Conservation (phyloP, 192 early-diverging fungal species). For the Gryganskiella cystojenkinii region DNA sequence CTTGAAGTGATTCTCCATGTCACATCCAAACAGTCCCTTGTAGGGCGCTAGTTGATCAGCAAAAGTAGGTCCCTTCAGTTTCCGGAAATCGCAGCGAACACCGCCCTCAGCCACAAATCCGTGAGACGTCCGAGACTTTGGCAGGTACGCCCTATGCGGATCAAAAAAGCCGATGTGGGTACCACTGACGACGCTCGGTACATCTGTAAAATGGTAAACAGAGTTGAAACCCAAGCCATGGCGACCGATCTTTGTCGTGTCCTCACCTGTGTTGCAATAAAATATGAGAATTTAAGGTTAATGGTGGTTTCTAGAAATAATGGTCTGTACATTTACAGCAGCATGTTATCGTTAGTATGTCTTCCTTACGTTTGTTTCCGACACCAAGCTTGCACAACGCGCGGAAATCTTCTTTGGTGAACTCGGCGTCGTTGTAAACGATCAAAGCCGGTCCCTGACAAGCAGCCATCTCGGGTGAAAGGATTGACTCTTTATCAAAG, state of each 20-base stretch:
- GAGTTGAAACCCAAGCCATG: slow-evolving; percentile 26
- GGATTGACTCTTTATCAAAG: background rate
- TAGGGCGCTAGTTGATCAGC: slow-evolving; percentile 23
- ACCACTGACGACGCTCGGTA: slow-evolving; percentile 28
- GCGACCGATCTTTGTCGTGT: slow-evolving; percentile 4
- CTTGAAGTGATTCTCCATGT: slow-evolving; percentile 5
- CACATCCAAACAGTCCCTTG: slow-evolving; percentile 17
- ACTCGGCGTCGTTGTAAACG: slow-evolving; percentile 30
- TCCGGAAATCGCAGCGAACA: background rate
- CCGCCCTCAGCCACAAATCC: background rate
- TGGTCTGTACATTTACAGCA: background rate
- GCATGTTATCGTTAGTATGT: background rate
- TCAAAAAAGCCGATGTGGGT: slow-evolving; percentile 25
- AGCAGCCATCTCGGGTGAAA: slow-evolving; percentile 7
- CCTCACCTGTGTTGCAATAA: no score
- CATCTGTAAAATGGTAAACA: slow-evolving; percentile 29
- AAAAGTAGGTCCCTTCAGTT: background rate
- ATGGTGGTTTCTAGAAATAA: no score
- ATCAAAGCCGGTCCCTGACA: slow-evolving; percentile 44
- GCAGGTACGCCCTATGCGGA: slow-evolving; percentile 15
- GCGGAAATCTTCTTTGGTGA: slow-evolving; percentile 21
- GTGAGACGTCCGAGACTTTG: background rate
- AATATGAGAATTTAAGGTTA: no score
- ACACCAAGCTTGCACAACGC: slow-evolving; percentile 22
- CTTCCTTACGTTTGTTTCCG: slow-evolving; percentile 25